A percentile compares a stretch with the other conserved stretches of the same genome.
Conservation (phyloP, 2,329 filamentous ascomycete genomes). For the Nakataea oryzae region DNA sequence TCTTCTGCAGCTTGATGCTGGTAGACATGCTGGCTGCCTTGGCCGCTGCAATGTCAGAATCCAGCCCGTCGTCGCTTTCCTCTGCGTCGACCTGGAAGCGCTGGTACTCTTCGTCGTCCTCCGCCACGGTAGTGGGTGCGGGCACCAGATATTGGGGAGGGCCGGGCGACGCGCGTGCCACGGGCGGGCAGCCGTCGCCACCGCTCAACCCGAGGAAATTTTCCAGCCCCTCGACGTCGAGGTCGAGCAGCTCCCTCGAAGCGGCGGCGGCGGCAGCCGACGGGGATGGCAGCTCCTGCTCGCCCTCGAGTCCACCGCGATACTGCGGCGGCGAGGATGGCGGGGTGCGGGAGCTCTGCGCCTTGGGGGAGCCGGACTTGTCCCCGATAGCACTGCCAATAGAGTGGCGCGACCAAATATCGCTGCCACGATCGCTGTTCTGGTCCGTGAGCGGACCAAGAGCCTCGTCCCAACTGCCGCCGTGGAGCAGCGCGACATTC, state of each 20-base stretch:
- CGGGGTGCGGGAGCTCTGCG: constrained; percentile 14
- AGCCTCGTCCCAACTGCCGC: constrained; percentile 72
- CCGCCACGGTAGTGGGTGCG: background rate
- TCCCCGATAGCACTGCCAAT: constrained; percentile 12
- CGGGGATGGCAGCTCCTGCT: constrained; percentile 29
- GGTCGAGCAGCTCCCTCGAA: constrained; percentile 34
- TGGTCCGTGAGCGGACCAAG: constrained; percentile 57
- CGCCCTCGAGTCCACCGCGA: constrained; percentile 4
- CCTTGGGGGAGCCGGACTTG: constrained; percentile 13
- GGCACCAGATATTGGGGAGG: background rate
- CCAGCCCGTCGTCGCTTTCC: constrained; percentile 16
- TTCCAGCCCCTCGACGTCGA: constrained; percentile 26
- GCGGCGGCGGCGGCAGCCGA: constrained; percentile 46
- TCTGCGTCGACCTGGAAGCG: constrained; percentile 9
- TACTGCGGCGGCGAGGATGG: constrained; percentile 3
- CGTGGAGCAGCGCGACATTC: constrained; percentile 56
- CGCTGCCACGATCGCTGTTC: constrained; percentile 25
- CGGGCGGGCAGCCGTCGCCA: background rate
- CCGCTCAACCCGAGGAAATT: constrained; percentile 13
- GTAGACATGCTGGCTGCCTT: constrained; percentile 24
- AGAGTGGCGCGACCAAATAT: constrained; percentile 31
- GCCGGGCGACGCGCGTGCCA: constrained; percentile 2
- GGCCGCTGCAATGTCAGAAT: constrained; percentile 22
- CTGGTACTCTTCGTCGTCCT: constrained; percentile 17
- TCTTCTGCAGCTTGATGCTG: constrained; percentile 38